These are phyloP conservation scores for Senecio squalidus DNA, from an alignment of 140 eudicot species.

Conservation along the genomic window DNA sequence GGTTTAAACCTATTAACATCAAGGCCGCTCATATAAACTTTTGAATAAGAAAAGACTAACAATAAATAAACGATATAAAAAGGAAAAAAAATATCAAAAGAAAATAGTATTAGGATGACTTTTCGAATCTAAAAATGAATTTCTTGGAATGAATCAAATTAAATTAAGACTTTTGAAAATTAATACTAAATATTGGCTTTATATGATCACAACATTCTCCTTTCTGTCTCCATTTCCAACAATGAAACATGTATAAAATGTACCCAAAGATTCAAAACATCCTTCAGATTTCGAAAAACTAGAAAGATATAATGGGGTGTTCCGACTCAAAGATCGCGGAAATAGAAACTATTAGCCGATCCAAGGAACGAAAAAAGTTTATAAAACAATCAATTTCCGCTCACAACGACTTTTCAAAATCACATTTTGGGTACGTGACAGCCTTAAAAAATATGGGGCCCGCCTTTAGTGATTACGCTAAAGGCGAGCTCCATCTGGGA, in stretches of 20 bases:
- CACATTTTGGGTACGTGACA: slow-evolving; percentile 44
- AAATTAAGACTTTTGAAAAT: no score
- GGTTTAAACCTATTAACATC: no score
- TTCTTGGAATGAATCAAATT: no score
- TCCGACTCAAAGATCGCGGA: slow-evolving; percentile 73
- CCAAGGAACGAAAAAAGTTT: slow-evolving; percentile 53
- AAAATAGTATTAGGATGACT: no score
- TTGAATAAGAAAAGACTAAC: no score
- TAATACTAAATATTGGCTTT: no score
- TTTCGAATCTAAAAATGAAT: no score
- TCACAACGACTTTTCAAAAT: slow-evolving; percentile 59
- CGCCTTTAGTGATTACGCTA: slow-evolving; percentile 62
- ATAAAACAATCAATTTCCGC: slow-evolving; percentile 64
- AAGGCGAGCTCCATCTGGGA: slow-evolving; percentile 32
- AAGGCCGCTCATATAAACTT: no score
- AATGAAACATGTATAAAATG: not conserved
- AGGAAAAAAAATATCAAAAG: no score
- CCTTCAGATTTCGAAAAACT: slow-evolving; percentile 8
- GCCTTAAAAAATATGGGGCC: slow-evolving; percentile 62
- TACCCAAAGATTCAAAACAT: not conserved
- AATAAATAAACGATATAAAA: no score
- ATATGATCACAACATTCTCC: no score
- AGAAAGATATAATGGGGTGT: slow-evolving; percentile 87
- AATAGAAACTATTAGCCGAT: slow-evolving; percentile 44
- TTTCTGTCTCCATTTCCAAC: no score